Evolutionary conservation across 2,329 filamentous ascomycete species (phyloP).

Genomic region (Diaporthe velutina): DNA sequence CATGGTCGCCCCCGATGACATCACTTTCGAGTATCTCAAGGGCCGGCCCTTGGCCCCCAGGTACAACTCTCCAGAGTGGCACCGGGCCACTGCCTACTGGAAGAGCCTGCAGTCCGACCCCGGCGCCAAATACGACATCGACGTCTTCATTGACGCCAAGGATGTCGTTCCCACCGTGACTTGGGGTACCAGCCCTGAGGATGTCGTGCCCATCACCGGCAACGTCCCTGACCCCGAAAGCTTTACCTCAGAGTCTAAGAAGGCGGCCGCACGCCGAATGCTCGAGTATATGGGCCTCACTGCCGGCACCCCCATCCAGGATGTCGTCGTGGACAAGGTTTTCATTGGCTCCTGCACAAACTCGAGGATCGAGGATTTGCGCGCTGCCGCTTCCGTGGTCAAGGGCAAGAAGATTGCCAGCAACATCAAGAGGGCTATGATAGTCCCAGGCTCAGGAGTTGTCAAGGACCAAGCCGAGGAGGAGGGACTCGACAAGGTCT

Average conservation of each 20-base stretch:
- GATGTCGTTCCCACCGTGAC: conserved; percentile 95
- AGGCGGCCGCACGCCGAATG: conserved; percentile 82
- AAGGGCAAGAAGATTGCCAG: conserved; percentile 87
- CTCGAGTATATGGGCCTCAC: conserved; percentile 97
- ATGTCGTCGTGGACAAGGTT: conserved; percentile 83
- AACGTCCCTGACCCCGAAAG: conserved; percentile 91
- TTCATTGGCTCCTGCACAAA: conserved; percentile 79
- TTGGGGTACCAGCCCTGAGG: conserved; percentile 97
- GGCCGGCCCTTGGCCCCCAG: conserved; percentile 89
- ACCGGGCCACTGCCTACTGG: conserved; percentile 91
- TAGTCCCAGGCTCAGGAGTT: conserved; percentile 94
- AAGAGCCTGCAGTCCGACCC: conserved; percentile 85
- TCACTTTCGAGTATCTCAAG: conserved; percentile 95
- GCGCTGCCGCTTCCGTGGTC: conserved; percentile 87
- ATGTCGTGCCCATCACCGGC: conserved; percentile 94
- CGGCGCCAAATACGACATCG: conserved; percentile 90
- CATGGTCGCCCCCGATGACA: conserved; percentile 96
- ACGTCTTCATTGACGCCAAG: conserved; percentile 90
- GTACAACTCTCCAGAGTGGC: conserved; percentile 87
- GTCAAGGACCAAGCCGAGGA: conserved; percentile 92
- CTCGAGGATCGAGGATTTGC: conserved; percentile 93
- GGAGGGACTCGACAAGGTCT: conserved; percentile 94
- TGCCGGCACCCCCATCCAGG: conserved; percentile 88
- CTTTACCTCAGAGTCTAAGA: conserved; percentile 84
- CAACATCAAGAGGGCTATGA: conserved; percentile 94